Evolutionary conservation across 2,329 filamentous ascomycete species (phyloP).

Genomic region (Trichoderma afroharzianum): DNA sequence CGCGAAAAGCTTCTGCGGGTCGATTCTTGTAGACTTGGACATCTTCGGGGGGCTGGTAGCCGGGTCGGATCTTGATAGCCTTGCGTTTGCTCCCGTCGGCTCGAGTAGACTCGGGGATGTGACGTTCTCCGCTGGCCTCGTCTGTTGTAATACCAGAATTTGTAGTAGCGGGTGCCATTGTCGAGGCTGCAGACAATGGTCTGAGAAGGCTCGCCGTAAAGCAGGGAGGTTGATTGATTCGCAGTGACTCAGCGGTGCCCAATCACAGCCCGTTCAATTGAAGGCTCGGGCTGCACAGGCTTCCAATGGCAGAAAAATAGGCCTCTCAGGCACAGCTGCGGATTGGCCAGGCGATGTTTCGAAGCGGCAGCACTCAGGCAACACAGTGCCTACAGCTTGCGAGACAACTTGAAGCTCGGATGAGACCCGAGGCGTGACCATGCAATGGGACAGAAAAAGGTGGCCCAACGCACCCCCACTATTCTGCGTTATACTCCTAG

Average conservation of each 20-base stretch:
- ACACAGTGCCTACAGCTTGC: background rate
- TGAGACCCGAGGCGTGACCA: constrained; percentile 1
- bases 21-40: constrained; percentile 95
- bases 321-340: background rate
- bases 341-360: background rate
- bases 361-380: background rate
- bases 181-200: constrained; percentile 39
- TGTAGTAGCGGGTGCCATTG: constrained; percentile 49
- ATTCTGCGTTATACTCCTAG: background rate
- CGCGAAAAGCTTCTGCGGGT: constrained; percentile 80
- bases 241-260: background rate
- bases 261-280: background rate
- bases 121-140: constrained; percentile 70
- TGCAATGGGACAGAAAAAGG: background rate
- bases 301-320: background rate
- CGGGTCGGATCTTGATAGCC: constrained; percentile 90
- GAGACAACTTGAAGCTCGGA: background rate
- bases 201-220: background rate
- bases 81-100: constrained; percentile 88
- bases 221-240: background rate
- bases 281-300: background rate
- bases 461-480: constrained; percentile 9
- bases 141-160: constrained; percentile 76
- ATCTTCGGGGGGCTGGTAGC: constrained; percentile 91
- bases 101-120: constrained; percentile 83